Evolutionary conservation across 2,329 filamentous ascomycete genomes (phyloP).

Genomic region (Colletotrichum sp.): DNA sequence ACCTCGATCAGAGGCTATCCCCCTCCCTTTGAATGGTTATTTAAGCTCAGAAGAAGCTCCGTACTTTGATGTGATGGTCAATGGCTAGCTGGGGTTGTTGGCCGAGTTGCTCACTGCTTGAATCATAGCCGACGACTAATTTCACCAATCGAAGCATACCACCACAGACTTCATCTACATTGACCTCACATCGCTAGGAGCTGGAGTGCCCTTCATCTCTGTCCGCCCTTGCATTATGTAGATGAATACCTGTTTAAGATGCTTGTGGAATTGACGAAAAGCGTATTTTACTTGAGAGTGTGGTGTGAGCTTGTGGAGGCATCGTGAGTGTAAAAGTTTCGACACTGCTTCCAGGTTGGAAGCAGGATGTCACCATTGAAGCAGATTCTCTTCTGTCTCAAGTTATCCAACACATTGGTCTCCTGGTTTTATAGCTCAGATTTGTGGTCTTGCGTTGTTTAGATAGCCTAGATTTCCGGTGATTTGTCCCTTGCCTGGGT

Average conservation of each 20-base stretch:
- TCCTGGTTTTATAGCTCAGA: not conserved
- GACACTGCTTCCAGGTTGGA: not conserved
- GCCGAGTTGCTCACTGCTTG: not conserved
- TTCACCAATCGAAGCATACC: not conserved
- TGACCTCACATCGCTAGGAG: not conserved
- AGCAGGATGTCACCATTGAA: not conserved
- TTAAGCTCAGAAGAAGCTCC: not conserved
- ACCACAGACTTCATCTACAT: not conserved
- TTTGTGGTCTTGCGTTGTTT: not conserved
- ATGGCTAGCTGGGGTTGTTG: not conserved
- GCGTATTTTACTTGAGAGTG: not conserved
- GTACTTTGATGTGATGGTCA: not conserved
- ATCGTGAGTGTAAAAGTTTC: not conserved
- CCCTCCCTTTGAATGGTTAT: not conserved
- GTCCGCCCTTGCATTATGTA: not conserved
- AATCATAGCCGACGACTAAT: fast-evolving
- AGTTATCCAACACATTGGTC: too few species aligned
- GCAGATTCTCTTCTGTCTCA: too few species aligned
- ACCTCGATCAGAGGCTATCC: not conserved
- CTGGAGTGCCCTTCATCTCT: not conserved
- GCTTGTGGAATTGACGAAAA: too few species aligned
- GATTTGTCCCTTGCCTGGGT: not conserved
- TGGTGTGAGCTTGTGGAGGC: not conserved
- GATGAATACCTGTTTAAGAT: not conserved
- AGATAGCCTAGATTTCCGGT: not conserved